A percentile compares a stretch with the other conserved stretches of the same genome.
These are phyloP conservation scores for Ganoderma sinense DNA, from an alignment of 1,284 basidiomycete species.

Conservation along the genomic window DNA sequence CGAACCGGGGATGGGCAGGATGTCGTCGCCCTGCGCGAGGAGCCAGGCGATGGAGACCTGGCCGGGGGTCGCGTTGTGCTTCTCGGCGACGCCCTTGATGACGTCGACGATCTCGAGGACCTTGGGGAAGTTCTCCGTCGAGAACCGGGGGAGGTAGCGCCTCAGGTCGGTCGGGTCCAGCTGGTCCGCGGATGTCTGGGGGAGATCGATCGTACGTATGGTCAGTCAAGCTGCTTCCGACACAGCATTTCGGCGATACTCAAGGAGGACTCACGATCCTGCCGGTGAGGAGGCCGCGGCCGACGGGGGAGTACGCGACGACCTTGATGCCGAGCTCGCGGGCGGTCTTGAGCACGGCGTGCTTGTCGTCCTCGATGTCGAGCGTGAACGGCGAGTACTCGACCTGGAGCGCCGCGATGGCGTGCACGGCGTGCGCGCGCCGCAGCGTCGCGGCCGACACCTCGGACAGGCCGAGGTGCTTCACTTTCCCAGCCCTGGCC, in stretches of 20 bases:
- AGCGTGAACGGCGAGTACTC: slow-evolving; percentile 53
- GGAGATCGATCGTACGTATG: slow-evolving; percentile 22
- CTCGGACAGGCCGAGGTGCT: slow-evolving; percentile 53
- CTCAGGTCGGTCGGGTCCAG: slow-evolving; percentile 58
- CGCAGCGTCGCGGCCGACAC: slow-evolving; percentile 50
- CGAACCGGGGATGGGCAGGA: slow-evolving; percentile 48
- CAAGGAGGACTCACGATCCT: slow-evolving; percentile 35
- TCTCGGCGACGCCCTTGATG: slow-evolving; percentile 41
- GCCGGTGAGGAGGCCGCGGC: slow-evolving; percentile 52
- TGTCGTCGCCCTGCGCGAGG: slow-evolving; percentile 43
- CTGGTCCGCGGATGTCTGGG: slow-evolving; percentile 55
- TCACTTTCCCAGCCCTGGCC: slow-evolving; percentile 44
- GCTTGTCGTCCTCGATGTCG: slow-evolving; percentile 40
- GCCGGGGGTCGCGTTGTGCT: slow-evolving; percentile 44
- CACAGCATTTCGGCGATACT: neutral
- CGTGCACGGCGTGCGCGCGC: slow-evolving; percentile 48
- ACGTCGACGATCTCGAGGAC: slow-evolving; percentile 50
- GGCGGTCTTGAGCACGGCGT: slow-evolving; percentile 39
- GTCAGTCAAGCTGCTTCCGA: neutral
- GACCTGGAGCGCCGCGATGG: slow-evolving; percentile 50
- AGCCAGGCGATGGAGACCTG: slow-evolving; percentile 56
- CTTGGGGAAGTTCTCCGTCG: slow-evolving; percentile 51
- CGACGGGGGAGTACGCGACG: slow-evolving; percentile 52
- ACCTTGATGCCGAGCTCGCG: slow-evolving; percentile 41
- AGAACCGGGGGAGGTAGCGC: slow-evolving; percentile 42